Percentiles rank a stretch among this genome's conserved stretches.
phyloP scores from a whole-genome alignment of 2,329 filamentous ascomycete genomes.

The Penicillium verrucosum region DNA sequence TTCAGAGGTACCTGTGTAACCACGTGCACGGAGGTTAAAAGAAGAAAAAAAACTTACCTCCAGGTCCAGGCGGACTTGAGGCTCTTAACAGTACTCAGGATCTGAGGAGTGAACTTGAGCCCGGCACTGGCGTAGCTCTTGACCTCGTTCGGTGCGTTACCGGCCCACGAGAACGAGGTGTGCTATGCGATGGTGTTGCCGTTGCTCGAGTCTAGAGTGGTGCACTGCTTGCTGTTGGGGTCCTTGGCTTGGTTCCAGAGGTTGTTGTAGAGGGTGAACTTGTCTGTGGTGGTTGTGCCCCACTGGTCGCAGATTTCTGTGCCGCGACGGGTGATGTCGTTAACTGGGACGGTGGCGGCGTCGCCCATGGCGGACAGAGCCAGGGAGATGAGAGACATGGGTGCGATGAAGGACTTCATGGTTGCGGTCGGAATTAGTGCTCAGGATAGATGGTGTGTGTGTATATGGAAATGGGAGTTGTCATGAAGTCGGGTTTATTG shows the following conservation, averaged over 20 bases:
- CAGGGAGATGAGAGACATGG: conserved; percentile 21
- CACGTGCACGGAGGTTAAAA: not conserved
- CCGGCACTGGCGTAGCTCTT: conserved; percentile 50
- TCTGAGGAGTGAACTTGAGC: conserved; percentile 35
- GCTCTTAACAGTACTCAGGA: conserved; percentile 37
- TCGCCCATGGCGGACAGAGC: conserved; percentile 21
- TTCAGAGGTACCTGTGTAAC: no score
- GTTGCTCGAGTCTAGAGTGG: conserved; percentile 37
- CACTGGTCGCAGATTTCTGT: conserved; percentile 43
- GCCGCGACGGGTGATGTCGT: conserved; percentile 6
- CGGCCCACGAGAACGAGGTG: conserved; percentile 46
- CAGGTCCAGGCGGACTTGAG: conserved; percentile 48
- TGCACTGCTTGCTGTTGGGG: conserved; percentile 43
- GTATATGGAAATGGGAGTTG: not conserved
- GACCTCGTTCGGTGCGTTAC: conserved; percentile 34
- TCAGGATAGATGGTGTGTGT: not conserved
- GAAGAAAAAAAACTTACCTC: conserved; percentile 27
- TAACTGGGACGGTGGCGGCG: conserved; percentile 23
- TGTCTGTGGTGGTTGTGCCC: conserved; percentile 36
- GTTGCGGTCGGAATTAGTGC: conserved; percentile 5
- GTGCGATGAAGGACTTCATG: conserved; percentile 29
- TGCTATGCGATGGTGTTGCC: conserved; percentile 43
- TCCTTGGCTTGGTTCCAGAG: conserved; percentile 48
- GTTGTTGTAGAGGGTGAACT: conserved; percentile 53
- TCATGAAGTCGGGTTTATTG: not conserved